phyloP scores from a whole-genome alignment of 2,329 filamentous ascomycete genomes.

The Hymenoscyphus fraxineus region DNA sequence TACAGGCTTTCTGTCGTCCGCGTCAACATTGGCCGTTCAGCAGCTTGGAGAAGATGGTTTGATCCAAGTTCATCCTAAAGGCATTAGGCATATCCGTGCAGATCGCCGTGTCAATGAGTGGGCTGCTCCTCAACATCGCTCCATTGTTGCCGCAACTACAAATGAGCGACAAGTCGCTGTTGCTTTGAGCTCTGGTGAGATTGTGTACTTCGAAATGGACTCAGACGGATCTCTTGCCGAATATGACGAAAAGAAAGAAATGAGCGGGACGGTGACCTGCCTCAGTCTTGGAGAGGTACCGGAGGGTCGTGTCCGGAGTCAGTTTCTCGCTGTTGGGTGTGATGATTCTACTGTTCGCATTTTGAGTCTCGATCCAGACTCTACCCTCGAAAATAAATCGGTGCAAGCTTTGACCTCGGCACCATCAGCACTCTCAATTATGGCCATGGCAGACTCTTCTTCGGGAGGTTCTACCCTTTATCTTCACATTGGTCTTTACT shows the following conservation, averaged over 20 bases:
- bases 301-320: slow-evolving; percentile 81
- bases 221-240: slow-evolving; percentile 85
- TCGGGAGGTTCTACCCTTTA: slow-evolving; percentile 86
- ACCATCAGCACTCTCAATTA: slow-evolving; percentile 84
- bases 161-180: slow-evolving; percentile 93
- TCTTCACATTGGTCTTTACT: slow-evolving; percentile 92
- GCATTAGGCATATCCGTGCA: slow-evolving; percentile 83
- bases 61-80: slow-evolving; percentile 93
- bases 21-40: slow-evolving; percentile 87
- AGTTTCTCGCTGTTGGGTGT: slow-evolving; percentile 92
- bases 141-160: slow-evolving; percentile 89
- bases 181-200: slow-evolving; percentile 90
- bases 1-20: slow-evolving; percentile 84
- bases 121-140: slow-evolving; percentile 87
- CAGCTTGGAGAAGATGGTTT: slow-evolving; percentile 90
- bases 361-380: slow-evolving; percentile 82
- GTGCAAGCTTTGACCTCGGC: slow-evolving; percentile 90
- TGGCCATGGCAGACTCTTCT: slow-evolving; percentile 92
- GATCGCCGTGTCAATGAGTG: slow-evolving; percentile 82
- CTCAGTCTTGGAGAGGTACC: slow-evolving; percentile 92
- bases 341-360: slow-evolving; percentile 96
- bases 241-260: slow-evolving; percentile 91
- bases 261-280: slow-evolving; percentile 92
- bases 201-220: slow-evolving; percentile 98
- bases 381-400: slow-evolving; percentile 87